Conservation (phyloP, 805 yeast genomes). For the Grigorovia yakushimaensis region DNA sequence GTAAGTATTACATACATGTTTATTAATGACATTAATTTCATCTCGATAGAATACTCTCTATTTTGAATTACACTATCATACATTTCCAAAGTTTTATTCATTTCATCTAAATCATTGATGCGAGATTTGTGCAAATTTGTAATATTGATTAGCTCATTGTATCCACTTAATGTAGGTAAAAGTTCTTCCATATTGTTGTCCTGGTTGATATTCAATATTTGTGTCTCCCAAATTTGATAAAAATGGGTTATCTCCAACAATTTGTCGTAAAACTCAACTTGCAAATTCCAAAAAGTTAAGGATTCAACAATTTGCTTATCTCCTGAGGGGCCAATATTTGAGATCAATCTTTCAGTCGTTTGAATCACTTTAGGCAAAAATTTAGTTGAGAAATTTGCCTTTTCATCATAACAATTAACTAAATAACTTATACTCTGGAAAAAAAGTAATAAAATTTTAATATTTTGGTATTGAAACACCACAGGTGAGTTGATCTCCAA, state of each 20-base stretch:
- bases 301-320: constrained; percentile 1
- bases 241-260: not conserved
- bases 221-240: constrained; percentile 13
- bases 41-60: constrained; percentile 6
- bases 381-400: constrained; percentile 22
- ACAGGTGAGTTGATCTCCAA: constrained; percentile 12
- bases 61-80: not conserved
- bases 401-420: constrained; percentile 25
- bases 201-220: not conserved
- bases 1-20: constrained; percentile 15
- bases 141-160: not conserved
- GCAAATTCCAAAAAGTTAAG: constrained; percentile 7
- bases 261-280: constrained; percentile 11
- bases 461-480: constrained; percentile 18
- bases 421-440: constrained; percentile 27
- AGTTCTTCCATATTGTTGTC: no score
- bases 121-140: not conserved
- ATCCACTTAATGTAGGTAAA: not conserved
- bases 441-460: constrained; percentile 21
- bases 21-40: constrained; percentile 16
- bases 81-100: not conserved
- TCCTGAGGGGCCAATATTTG: not conserved
- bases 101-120: not conserved
- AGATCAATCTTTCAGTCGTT: not conserved
- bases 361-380: constrained; percentile 22